Evolutionary conservation across 2,329 filamentous ascomycete species (phyloP), one percentile per base, ranked within the genome.

Genomic region (Aspergillus tubingensis): DNA sequence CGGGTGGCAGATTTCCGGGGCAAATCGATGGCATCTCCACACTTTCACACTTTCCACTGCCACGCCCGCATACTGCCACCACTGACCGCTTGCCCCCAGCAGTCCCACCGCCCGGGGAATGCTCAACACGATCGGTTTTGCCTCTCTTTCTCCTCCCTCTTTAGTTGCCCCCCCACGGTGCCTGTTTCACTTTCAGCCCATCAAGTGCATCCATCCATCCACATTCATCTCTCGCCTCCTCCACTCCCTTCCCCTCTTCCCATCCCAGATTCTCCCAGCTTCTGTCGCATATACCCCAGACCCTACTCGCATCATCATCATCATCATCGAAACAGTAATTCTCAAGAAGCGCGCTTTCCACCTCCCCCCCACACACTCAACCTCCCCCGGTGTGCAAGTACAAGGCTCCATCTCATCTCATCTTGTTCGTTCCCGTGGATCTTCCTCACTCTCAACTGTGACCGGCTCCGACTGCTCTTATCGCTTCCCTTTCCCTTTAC

Each of bases 51-150:
- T 32, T 32, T 32, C 30, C 32, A 13, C 32, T 36, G 32, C 32
- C 32, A 36, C 32, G 32, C 21, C 13, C 13, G 17, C 39, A 50
- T 59, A 62, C 59, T 64, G 62, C 62, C 59, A 11, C n/a, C 2
- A 23, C 5, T 51, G 57, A 64, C 62, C 62, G 62, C 62, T 57
- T 21, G 5, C 15, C 38, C 15, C 38, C 23, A 27, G 48, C 57
- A 36, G 32, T 36, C 32, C 11, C 11, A 36, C 32, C 32, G 32
- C 32, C 32, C 32, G 27, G 27, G 27, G 27, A 30, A 30, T 30
- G 8, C 27, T 30, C 27, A 30, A 11, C 27, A 11, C 27, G 27
- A 30, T 36, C 57, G 39, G 41, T 48, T 47, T 59, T 57, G 32
- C 38, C 54, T 48, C 53, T 36, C 32, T 32, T 32, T 36, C 27